Evolutionary conservation across 495 filamentous ascomycete species (phyloP), one percentile per base, ranked within the genome.

Genomic region (Aspergillus panamensis): DNA sequence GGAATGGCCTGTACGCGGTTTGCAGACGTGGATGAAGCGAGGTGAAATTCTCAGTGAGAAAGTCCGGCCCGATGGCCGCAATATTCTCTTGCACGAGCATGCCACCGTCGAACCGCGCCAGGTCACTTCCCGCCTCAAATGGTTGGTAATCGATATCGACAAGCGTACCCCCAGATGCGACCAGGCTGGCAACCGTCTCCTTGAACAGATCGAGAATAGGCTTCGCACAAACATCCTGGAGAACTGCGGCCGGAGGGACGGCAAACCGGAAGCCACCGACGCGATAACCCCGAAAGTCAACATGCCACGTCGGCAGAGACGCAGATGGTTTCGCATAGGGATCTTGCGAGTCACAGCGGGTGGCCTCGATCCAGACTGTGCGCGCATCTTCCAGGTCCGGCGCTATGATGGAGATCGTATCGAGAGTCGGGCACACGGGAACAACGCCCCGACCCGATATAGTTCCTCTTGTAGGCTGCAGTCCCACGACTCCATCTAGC

Each of bases 281-380:
- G 8, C 50, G 35, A 4, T 0, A 6, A 12, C 50, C 50, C 0
- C 50, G 50, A n/a, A 21, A 39, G 2, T 52, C 50, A n/a, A 52
- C 35, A 21, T 52, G 50, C 50, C 50, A 52, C 7, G 50, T 52
- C 6, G 50, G 50, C 10, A 52, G 14, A 0, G 50, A 52, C 3
- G 50, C n/a, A 25, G 25, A 25, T 0, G 50, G 32, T 17, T 40
- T 52, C 3, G 50, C 50, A 20, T 39, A 52, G 2, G 50, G 33
- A 19, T 52, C 50, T 4, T 29, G 5, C 1, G 50, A 1, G 25
- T 52, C 32, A n/a, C 40, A 12, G 10, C 20, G 14, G 0, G 19
- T 1, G 14, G 40, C 3, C 3, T 52, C 16, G 16, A 39, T 17
- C 50, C 50, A 52, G n/a, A 52, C 35, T 10, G 17, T 40, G 16